phyloP scores from a whole-genome alignment of 129 eudicot species.

The Rutidosis leptorrhynchoides region DNA sequence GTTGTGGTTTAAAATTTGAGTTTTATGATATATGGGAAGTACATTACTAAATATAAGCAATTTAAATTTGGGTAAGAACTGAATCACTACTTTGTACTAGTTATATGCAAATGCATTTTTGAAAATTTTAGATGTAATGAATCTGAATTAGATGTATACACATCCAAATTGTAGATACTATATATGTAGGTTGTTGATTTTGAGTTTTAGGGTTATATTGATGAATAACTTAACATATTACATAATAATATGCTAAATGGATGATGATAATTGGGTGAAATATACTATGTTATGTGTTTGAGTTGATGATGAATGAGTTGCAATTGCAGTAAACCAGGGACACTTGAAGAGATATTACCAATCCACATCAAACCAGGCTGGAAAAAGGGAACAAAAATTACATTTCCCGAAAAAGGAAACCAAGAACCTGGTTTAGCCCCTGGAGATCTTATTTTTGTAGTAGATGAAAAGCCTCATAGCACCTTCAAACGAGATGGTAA shows the following conservation, averaged over 20 bases:
- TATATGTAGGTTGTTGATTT: background rate
- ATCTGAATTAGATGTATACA: no score
- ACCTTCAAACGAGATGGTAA: slow-evolving; percentile 81
- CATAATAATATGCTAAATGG: background rate
- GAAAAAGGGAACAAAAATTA: slow-evolving; percentile 87
- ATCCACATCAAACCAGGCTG: slow-evolving; percentile 86
- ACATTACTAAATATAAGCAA: no score
- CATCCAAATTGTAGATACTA: no score
- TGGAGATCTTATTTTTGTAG: slow-evolving; percentile 76
- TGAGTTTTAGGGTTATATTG: background rate
- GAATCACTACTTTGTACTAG: background rate
- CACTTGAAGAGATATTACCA: slow-evolving; percentile 72
- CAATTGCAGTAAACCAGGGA: slow-evolving; percentile 62
- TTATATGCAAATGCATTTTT: background rate
- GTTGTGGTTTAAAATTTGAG: background rate
- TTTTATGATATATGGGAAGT: background rate
- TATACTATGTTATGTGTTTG: background rate
- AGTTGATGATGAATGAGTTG: slow-evolving; percentile 15
- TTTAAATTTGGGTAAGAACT: background rate
- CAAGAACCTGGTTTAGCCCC: slow-evolving; percentile 67
- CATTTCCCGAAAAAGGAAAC: slow-evolving; percentile 88
- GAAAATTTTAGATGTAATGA: background rate
- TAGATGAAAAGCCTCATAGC: slow-evolving; percentile 77
- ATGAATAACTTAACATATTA: background rate
- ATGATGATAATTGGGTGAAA: background rate